Conservation (phyloP, 345 rosid genomes). For the Adansonia digitata region DNA sequence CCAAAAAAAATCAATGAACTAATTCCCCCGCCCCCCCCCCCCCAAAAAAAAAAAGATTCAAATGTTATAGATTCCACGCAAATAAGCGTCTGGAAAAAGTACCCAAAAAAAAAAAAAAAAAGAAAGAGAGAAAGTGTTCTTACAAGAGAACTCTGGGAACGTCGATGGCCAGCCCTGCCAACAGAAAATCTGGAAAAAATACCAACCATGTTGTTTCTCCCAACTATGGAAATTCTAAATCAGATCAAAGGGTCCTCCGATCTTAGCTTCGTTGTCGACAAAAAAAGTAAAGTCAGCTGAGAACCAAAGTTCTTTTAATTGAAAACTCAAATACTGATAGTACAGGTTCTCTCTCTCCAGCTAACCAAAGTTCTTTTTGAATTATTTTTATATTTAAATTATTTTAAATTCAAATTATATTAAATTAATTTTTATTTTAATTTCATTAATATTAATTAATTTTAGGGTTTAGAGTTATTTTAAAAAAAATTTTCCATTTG, state of each 20-base stretch:
- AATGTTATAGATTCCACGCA: not conserved
- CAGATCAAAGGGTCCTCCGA: conserved; percentile 4
- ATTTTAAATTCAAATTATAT: no score
- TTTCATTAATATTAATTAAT: no score
- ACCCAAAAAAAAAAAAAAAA: no score
- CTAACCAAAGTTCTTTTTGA: no score
- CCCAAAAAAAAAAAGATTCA: not conserved
- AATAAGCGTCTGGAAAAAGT: not conserved
- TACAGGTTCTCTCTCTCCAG: no score
- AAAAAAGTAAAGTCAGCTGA: not conserved
- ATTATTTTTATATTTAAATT: no score
- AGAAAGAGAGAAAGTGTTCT: not conserved
- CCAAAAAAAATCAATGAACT: not conserved
- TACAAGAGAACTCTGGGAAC: conserved; percentile 29
- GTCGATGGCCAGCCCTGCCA: conserved; percentile 62
- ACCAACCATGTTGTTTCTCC: conserved; percentile 60
- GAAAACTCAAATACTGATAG: no score
- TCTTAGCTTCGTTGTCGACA: not conserved
- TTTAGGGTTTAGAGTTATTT: no score
- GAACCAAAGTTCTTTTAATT: not conserved
- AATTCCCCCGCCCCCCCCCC: no score
- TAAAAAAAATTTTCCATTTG: no score
- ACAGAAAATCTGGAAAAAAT: conserved; percentile 82
- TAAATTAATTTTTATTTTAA: no score
- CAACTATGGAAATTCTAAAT: not conserved